Percentiles rank a stretch among this genome's conserved stretches.
phyloP scores from a whole-genome alignment of 257 asterid genomes.

The Fraxinus excelsior region DNA sequence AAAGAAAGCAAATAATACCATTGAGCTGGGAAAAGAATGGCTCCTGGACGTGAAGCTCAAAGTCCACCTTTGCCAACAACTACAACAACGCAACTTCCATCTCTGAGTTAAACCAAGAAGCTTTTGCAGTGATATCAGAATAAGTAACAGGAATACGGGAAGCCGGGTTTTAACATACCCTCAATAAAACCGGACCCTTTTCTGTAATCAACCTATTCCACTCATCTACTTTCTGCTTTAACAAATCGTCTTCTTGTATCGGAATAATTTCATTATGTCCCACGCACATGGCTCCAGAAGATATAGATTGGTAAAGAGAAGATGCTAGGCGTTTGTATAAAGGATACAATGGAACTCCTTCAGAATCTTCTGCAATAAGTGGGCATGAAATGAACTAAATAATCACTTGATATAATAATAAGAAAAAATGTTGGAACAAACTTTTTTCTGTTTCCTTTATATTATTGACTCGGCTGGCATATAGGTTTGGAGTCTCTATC shows the following conservation, averaged over 20 bases:
- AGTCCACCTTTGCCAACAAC: slow-evolving; percentile 66
- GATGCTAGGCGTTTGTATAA: slow-evolving; percentile 70
- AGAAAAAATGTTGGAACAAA: background rate
- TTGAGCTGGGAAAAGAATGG: slow-evolving; percentile 78
- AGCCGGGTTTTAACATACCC: slow-evolving; percentile 37
- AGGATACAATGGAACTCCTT: slow-evolving; percentile 71
- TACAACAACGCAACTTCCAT: slow-evolving; percentile 25
- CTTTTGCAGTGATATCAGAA: slow-evolving; percentile 8
- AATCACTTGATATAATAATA: background rate
- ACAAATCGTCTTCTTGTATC: slow-evolving; percentile 33
- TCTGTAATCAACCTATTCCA: slow-evolving; percentile 49
- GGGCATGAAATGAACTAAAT: background rate
- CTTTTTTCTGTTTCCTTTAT: background rate
- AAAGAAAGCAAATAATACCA: slow-evolving; percentile 44
- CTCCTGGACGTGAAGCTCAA: slow-evolving; percentile 88
- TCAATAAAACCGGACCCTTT: slow-evolving; percentile 51
- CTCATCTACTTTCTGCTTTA: slow-evolving; percentile 43
- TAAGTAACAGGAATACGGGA: background rate
- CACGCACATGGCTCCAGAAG: slow-evolving; percentile 42
- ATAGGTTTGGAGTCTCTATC: background rate
- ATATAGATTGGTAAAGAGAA: slow-evolving; percentile 49
- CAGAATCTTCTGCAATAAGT: slow-evolving; percentile 34
- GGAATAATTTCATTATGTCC: slow-evolving; percentile 29
- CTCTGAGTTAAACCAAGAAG: slow-evolving; percentile 19
- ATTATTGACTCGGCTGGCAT: background rate